Evolutionary conservation across 352 stramenopile genomes (phyloP).

Genomic region (Globisporangium cystogenes): DNA sequence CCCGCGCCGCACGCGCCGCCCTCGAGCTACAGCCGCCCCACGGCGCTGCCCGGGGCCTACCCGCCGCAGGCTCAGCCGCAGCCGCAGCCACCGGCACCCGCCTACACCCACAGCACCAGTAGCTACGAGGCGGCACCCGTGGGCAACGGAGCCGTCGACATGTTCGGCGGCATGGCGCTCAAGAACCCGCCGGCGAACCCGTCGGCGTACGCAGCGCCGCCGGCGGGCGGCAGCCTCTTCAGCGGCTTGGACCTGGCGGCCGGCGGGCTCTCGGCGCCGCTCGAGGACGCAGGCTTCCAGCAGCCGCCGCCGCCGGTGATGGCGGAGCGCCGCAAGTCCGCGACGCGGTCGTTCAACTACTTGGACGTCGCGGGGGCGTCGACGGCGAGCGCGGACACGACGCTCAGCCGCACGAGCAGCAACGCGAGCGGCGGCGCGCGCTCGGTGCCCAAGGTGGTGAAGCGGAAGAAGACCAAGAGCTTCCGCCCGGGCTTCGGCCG

Average conservation of each 20-base stretch:
- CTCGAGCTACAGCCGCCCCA: constrained; percentile 7
- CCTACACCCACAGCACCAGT: constrained; percentile 9
- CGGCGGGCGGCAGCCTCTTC: constrained; percentile 26
- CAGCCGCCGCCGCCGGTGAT: constrained; percentile 1
- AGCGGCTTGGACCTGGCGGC: constrained; percentile 46
- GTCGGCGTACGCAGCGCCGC: background rate
- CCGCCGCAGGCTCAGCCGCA: constrained; percentile 6
- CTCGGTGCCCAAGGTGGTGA: constrained; percentile 49
- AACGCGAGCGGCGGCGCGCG: constrained; percentile 16
- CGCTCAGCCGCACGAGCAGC: constrained; percentile 11
- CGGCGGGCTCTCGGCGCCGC: constrained; percentile 7
- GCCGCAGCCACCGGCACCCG: constrained; percentile 8
- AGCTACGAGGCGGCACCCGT: constrained; percentile 9
- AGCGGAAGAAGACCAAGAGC: constrained; percentile 86
- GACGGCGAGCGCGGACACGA: constrained; percentile 9
- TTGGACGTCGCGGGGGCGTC: constrained; percentile 34
- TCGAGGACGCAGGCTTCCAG: constrained; percentile 23
- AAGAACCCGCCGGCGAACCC: constrained; percentile 23
- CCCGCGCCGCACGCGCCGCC: constrained; percentile 6
- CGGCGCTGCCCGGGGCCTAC: background rate
- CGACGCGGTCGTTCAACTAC: constrained; percentile 55
- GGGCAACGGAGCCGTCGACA: constrained; percentile 22
- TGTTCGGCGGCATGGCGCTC: constrained; percentile 78
- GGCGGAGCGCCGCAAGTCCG: constrained; percentile 32
- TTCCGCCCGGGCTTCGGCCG: constrained; percentile 81